These are phyloP conservation scores for Drechslerella stenobrocha DNA, from an alignment of 2,329 filamentous ascomycete genomes.

Conservation along the genomic window DNA sequence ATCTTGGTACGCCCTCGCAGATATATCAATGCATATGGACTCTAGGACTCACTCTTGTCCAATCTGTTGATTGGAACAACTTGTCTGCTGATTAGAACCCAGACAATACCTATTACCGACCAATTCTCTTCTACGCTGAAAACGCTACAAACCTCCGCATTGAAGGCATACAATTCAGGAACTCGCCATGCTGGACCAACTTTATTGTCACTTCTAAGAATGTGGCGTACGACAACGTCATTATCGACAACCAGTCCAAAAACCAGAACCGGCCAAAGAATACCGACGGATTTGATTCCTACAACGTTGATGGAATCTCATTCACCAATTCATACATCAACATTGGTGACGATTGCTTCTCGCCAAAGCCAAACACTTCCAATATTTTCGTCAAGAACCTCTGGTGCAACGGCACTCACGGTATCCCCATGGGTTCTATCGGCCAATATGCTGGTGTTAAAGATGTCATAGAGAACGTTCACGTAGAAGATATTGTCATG, in stretches of 20 bases:
- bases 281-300: constrained; percentile 66
- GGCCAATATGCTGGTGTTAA: constrained; percentile 63
- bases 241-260: constrained; percentile 62
- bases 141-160: constrained; percentile 65
- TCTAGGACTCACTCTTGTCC: too few species aligned
- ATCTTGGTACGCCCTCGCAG: constrained; percentile 53
- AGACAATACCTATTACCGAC: constrained; percentile 63
- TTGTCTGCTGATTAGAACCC: constrained; percentile 56
- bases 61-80: too few species aligned
- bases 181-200: constrained; percentile 68
- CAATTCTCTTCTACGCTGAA: constrained; percentile 66
- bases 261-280: constrained; percentile 63
- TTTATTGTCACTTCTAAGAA: constrained; percentile 65
- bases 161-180: constrained; percentile 64
- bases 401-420: constrained; percentile 65
- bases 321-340: constrained; percentile 62
- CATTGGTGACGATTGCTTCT: constrained; percentile 66
- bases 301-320: constrained; percentile 62
- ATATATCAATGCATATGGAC: too few species aligned
- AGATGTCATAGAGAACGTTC: constrained; percentile 63
- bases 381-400: constrained; percentile 65
- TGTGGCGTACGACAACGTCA: constrained; percentile 62
- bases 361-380: constrained; percentile 64
- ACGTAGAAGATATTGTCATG: constrained; percentile 65
- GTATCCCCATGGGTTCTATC: constrained; percentile 64